Conservation (phyloP, 2,329 filamentous ascomycete genomes). For the Trichoderma atrobrunneum region DNA sequence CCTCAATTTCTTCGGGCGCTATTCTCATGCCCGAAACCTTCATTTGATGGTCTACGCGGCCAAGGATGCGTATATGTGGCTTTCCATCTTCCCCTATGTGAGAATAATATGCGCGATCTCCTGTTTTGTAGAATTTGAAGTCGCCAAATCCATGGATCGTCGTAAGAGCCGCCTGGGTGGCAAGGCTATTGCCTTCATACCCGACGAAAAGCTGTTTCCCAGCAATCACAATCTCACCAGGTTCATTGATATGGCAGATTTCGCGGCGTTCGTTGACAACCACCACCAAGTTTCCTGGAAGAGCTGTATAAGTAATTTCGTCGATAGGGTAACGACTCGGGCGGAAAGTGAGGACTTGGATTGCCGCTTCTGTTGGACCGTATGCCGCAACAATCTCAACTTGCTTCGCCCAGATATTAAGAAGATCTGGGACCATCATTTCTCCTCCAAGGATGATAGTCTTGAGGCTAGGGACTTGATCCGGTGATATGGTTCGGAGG, state of each 20-base stretch:
- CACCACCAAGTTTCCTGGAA: background rate
- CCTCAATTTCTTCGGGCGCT: background rate
- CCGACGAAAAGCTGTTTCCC: background rate
- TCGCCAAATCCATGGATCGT: background rate
- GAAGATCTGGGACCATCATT: background rate
- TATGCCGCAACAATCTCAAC: background rate
- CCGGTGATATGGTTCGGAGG: background rate
- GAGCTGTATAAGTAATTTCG: background rate
- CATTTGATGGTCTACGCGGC: background rate
- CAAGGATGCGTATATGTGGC: background rate
- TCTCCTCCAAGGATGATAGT: background rate
- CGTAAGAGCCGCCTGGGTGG: background rate
- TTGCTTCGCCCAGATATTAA: background rate
- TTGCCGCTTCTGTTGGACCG: background rate
- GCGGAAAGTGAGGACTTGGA: background rate
- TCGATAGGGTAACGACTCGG: background rate
- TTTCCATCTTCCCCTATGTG: background rate
- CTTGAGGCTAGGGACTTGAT: background rate
- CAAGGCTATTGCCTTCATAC: background rate
- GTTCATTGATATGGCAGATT: background rate
- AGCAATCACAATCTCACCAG: background rate
- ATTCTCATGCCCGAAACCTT: background rate
- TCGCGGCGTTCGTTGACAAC: background rate
- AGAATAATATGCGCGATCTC: background rate
- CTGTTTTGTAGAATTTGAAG: background rate